These are phyloP conservation scores for Corrigiola litoralis DNA, from an alignment of 179 eudicot genomes.

Conservation along the genomic window DNA sequence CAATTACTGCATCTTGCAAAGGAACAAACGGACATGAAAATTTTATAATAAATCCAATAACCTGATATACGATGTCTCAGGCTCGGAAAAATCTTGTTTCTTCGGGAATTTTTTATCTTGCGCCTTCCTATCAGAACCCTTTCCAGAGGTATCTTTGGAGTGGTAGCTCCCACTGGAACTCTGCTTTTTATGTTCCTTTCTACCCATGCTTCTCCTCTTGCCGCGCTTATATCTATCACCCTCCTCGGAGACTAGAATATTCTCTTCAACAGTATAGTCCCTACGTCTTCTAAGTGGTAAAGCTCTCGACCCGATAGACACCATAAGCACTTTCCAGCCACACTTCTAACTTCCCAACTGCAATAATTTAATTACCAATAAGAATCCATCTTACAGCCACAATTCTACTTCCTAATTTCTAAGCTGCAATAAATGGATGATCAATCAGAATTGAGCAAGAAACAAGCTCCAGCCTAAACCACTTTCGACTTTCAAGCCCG, in stretches of 20 bases:
- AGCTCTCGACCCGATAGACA: slow-evolving; percentile 51
- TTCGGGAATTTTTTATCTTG: slow-evolving; percentile 33
- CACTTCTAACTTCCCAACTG: slow-evolving; percentile 8
- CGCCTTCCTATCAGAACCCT: slow-evolving; percentile 16
- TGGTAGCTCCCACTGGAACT: slow-evolving; percentile 31
- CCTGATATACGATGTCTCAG: slow-evolving; percentile 64
- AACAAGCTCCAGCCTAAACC: too few species aligned
- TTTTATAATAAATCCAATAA: slow-evolving; percentile 12
- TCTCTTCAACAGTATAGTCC: slow-evolving; percentile 23
- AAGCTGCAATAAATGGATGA: too few species aligned
- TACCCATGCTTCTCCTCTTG: slow-evolving; percentile 42
- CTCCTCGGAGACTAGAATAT: slow-evolving; percentile 27
- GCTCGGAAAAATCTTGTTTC: slow-evolving; percentile 24
- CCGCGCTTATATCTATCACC: slow-evolving; percentile 27
- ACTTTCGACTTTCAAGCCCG: too few species aligned
- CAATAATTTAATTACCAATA: not conserved
- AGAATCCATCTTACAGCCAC: not conserved
- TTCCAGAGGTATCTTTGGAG: slow-evolving; percentile 27
- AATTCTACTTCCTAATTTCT: too few species aligned
- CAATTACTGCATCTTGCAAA: not conserved
- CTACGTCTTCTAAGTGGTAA: slow-evolving; percentile 40
- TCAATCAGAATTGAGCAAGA: too few species aligned
- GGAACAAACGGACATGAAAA: not conserved
- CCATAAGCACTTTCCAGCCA: slow-evolving; percentile 31
- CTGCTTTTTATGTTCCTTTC: slow-evolving; percentile 41